Evolutionary conservation across 176 grass and related monocot species (phyloP), one percentile per base, ranked within the genome.

Genomic region (Oryza officinalis): DNA sequence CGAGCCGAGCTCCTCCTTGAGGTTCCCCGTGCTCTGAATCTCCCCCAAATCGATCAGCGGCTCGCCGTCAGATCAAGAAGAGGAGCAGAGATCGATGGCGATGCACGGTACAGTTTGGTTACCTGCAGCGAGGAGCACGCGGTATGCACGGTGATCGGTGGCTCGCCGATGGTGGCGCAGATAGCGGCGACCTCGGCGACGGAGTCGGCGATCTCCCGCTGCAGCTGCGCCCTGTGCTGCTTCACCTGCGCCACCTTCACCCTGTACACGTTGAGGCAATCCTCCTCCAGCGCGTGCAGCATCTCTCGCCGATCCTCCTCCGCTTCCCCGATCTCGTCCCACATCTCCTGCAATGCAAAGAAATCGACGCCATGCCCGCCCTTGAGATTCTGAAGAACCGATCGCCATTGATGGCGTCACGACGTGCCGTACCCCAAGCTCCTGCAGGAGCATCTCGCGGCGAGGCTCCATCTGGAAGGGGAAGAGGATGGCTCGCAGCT

Each of bases 281-380:
- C 92, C 75, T 93, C 92, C 87, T 98, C 90, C 57, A 93, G 63
- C 68, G 84, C 71, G 6, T 79, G 72, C 47, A 98, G 87, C 72
- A 81, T 83, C 76, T 80, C 90, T 1, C 85, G 37, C 71, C 92
- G 87, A 59, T 93, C 87, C 0, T 84, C 78, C 74, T 98, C 87
- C 40, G 61, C 80, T 74, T 94, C 90, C 32, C 90, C 92, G 68
- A 97, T 88, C 68, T 94, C 88, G 46, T 94, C 95, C 95, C 92
- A 98, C 75, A 93, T 86, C 43, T 89, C 88, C 94, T 96, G 88
- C 67, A 85, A 85, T 18, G 47, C 13, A 50, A 50, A 35, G 6
- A 35, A 35, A 35, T 35, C 33, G 33, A 35, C 6, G 33, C 28
- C 2, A n/a, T n/a, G n/a, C n/a, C n/a, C n/a, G n/a, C n/a, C 28